phyloP scores from a whole-genome alignment of 768 basidiomycete genomes.

The Boletus reticulatus region DNA sequence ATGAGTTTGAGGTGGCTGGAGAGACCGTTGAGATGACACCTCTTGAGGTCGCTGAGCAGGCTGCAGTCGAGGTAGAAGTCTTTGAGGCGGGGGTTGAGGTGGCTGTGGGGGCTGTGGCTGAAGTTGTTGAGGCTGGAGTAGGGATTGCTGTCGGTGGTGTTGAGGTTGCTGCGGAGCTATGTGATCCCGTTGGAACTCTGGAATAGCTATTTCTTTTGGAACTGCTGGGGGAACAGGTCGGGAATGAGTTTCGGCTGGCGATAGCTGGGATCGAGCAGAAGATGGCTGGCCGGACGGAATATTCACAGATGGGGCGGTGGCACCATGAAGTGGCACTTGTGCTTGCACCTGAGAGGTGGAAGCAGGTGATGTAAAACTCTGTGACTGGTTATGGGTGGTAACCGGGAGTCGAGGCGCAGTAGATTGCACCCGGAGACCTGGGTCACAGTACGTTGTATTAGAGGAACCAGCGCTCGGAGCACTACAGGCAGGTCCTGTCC shows the following conservation, averaged over 20 bases:
- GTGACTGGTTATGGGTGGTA: conserved; percentile 1
- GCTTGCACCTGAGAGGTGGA: conserved; percentile 3
- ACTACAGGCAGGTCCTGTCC: not conserved
- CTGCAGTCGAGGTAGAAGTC: not conserved
- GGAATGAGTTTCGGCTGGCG: not conserved
- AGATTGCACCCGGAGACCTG: not conserved
- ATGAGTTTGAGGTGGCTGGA: not conserved
- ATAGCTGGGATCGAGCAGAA: not conserved
- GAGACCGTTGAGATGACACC: not conserved
- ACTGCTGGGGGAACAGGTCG: not conserved
- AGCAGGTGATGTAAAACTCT: not conserved
- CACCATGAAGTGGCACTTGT: not conserved
- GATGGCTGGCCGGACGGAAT: not conserved
- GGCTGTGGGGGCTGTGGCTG: not conserved
- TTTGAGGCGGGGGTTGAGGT: not conserved
- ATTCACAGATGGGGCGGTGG: not conserved
- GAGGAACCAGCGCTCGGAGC: not conserved
- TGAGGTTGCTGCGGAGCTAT: conserved; percentile 1
- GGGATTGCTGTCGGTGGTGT: not conserved
- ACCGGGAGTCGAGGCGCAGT: not conserved
- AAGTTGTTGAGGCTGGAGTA: not conserved
- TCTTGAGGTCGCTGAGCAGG: conserved; percentile 1
- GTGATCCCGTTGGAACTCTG: not conserved
- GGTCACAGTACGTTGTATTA: not conserved
- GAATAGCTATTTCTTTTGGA: not conserved